Conservation (phyloP, 176 grass and related monocot species). For the Cenchrus americanus region DNA sequence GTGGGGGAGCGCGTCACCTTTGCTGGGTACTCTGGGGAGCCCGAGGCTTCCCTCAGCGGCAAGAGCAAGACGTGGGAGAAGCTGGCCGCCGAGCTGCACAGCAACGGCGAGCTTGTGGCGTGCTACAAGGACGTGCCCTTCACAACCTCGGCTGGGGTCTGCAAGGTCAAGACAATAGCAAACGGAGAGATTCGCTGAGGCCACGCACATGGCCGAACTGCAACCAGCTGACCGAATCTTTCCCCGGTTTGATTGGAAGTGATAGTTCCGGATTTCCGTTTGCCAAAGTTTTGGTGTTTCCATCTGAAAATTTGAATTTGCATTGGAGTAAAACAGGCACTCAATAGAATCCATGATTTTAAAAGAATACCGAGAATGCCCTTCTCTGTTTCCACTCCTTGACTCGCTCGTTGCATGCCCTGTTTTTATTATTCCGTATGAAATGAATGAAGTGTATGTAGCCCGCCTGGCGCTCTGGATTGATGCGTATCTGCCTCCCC, state of each 20-base stretch:
- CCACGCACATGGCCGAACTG: background rate
- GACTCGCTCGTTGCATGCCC: background rate
- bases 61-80: constrained; percentile 95
- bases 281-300: constrained; percentile 3
- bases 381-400: background rate
- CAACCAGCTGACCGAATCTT: background rate
- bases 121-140: constrained; percentile 79
- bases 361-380: background rate
- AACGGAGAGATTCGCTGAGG: constrained; percentile 74
- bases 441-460: background rate
- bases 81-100: constrained; percentile 68
- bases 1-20: constrained; percentile 78
- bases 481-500: background rate
- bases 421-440: background rate
- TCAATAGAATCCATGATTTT: constrained; percentile 2
- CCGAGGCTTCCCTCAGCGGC: constrained; percentile 69
- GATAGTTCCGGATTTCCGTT: background rate
- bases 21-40: constrained; percentile 67
- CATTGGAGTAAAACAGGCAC: background rate
- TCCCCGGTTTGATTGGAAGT: constrained; percentile 10
- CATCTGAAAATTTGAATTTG: background rate
- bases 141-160: constrained; percentile 71
- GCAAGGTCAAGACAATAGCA: constrained; percentile 69
- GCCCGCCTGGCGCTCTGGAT: background rate
- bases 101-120: constrained; percentile 68